Evolutionary conservation across 2,329 filamentous ascomycete genomes (phyloP).

Genomic region (Fusarium vanettenii): DNA sequence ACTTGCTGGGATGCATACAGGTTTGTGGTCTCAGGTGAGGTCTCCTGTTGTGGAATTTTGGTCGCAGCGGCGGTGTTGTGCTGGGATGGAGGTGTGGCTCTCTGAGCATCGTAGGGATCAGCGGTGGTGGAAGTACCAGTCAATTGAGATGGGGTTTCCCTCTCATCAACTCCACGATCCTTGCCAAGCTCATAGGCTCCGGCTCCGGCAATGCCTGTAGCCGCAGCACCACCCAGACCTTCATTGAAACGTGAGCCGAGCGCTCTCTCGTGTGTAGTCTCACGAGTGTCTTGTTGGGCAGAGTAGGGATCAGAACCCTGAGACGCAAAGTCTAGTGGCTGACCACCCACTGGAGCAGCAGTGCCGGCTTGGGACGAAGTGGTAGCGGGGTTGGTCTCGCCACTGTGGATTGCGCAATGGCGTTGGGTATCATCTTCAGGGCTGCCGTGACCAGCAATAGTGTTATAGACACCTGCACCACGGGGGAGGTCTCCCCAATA

Average conservation of each 20-base stretch:
- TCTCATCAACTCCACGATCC: not conserved
- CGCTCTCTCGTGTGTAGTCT: not conserved
- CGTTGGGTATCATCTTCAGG: conserved; percentile 15
- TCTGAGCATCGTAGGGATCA: not conserved
- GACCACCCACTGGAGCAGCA: not conserved
- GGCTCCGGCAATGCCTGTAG: not conserved
- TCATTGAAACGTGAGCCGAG: conserved; percentile 18
- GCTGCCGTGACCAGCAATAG: conserved; percentile 25
- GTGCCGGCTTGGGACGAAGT: conserved; percentile 3
- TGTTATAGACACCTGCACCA: conserved; percentile 8
- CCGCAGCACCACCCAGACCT: conserved; percentile 1
- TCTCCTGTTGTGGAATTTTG: not conserved
- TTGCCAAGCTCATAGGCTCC: conserved; percentile 21
- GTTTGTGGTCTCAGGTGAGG: not conserved
- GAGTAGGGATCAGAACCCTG: not conserved
- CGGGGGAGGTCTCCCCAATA: conserved; percentile 36
- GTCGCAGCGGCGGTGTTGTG: not conserved
- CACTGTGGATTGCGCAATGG: not conserved
- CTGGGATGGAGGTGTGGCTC: not conserved
- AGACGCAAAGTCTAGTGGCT: not conserved
- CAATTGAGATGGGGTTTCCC: not conserved
- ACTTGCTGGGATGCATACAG: not conserved
- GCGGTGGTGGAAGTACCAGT: not conserved
- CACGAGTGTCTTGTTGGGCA: conserved; percentile 5
- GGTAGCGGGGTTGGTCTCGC: not conserved